Evolutionary conservation across 371 early-diverging fungal genomes (phyloP).

Genomic region (Aphelidium insulamus): DNA sequence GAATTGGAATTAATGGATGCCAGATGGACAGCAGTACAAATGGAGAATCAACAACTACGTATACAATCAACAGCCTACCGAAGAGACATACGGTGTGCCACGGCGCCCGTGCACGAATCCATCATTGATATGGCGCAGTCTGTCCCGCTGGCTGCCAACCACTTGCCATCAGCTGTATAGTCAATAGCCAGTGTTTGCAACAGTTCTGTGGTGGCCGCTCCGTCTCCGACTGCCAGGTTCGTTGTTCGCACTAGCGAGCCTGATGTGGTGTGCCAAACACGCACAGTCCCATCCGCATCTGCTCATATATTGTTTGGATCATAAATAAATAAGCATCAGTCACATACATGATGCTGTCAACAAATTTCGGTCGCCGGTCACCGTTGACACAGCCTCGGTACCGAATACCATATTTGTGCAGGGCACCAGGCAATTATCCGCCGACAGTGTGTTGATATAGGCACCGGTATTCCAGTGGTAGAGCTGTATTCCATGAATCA

Average conservation of each 20-base stretch:
- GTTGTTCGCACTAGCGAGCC: constrained; percentile 10
- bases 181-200: constrained; percentile 10
- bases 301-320: too few species aligned
- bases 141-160: constrained; percentile 13
- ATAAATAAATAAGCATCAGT: too few species aligned
- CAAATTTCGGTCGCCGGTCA: too few species aligned
- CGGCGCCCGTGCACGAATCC: constrained; percentile 3
- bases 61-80: neutral
- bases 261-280: constrained; percentile 18
- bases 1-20: neutral
- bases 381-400: too few species aligned
- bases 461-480: too few species aligned
- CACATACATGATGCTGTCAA: too few species aligned
- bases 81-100: neutral
- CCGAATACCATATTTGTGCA: too few species aligned
- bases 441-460: too few species aligned
- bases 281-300: constrained; percentile 20
- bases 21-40: neutral
- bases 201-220: too few species aligned
- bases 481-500: too few species aligned
- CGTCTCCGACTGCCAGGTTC: constrained; percentile 7
- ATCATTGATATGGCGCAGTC: constrained; percentile 15
- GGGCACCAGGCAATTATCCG: too few species aligned
- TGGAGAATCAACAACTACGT: constrained; percentile 1
- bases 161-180: constrained; percentile 7